phyloP scores from a whole-genome alignment of 78 protist species.

The Cavenderia fasciculata region DNA sequence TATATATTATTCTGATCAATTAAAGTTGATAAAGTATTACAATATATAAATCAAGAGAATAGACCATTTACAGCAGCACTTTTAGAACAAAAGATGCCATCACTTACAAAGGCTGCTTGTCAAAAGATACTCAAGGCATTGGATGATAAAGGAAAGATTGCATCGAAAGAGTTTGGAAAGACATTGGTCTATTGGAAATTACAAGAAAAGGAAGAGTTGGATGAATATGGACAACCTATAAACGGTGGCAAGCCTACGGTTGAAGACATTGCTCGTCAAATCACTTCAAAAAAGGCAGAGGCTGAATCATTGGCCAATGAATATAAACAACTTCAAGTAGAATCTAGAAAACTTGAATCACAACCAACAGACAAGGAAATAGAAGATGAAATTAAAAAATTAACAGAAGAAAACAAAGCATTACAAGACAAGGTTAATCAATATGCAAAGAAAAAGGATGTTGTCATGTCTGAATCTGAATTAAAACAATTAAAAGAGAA shows the following conservation, averaged over 20 bases:
- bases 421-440: not conserved
- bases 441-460: not conserved
- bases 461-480: not conserved
- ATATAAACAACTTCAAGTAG: not conserved
- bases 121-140: slow-evolving; percentile 31
- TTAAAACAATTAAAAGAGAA: not conserved
- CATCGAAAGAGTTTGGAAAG: slow-evolving; percentile 29
- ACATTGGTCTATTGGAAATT: slow-evolving; percentile 28
- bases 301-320: not conserved
- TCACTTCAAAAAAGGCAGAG: not conserved
- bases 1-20: too few relatives aligned
- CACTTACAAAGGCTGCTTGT: slow-evolving; percentile 1
- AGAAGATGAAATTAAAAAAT: not conserved
- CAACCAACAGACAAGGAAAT: slow-evolving; percentile 24
- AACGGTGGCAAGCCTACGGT: not conserved
- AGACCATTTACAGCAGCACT: slow-evolving; percentile 22
- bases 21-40: not conserved
- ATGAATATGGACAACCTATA: slow-evolving; percentile 33
- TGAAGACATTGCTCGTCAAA: slow-evolving; percentile 2
- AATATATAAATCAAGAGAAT: slow-evolving; percentile 14
- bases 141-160: slow-evolving; percentile 21
- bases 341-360: not conserved
- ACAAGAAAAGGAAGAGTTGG: slow-evolving; percentile 6
- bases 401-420: not conserved
- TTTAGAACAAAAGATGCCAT: slow-evolving; percentile 4